A percentile compares a stretch with the other conserved stretches of the same genome.
phyloP scores from a whole-genome alignment of 371 early-diverging fungal genomes.

The Rhizopus stolonifer region DNA sequence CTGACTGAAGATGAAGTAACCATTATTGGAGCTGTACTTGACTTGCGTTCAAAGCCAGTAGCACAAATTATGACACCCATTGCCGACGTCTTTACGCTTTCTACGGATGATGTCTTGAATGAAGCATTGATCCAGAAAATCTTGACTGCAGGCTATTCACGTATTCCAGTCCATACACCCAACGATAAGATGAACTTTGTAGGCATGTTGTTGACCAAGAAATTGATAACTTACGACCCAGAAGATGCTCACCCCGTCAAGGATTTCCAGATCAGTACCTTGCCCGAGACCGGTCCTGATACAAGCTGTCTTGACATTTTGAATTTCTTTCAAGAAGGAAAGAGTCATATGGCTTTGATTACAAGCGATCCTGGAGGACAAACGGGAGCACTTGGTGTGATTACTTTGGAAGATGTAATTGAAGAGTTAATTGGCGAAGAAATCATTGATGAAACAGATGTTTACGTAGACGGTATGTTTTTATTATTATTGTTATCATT shows the following conservation, averaged over 20 bases:
- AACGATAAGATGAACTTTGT: conserved; percentile 69
- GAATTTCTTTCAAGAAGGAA: conserved; percentile 91
- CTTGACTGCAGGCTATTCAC: conserved; percentile 83
- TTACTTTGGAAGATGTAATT: conserved; percentile 96
- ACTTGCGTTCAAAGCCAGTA: conserved; percentile 87
- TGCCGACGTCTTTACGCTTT: conserved; percentile 82
- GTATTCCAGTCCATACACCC: conserved; percentile 82
- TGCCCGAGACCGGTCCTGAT: conserved; percentile 74
- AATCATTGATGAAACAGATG: conserved; percentile 94
- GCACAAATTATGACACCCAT: conserved; percentile 87
- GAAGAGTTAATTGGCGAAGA: conserved; percentile 94
- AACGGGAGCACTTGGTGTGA: conserved; percentile 76
- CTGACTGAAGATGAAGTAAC: conserved; percentile 92
- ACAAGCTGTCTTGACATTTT: conserved; percentile 88
- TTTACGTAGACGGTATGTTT: conserved; percentile 75
- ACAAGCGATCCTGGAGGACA: conserved; percentile 55
- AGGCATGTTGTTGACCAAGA: conserved; percentile 92
- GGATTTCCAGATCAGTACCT: conserved; percentile 65
- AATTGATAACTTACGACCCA: conserved; percentile 83
- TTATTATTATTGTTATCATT: not conserved
- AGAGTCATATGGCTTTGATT: conserved; percentile 81
- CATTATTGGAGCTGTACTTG: conserved; percentile 90
- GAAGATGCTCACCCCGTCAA: conserved; percentile 74
- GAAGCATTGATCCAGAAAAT: conserved; percentile 59
- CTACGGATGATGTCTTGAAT: conserved; percentile 69